Evolutionary conservation across 2,329 filamentous ascomycete species (phyloP), one percentile per base, ranked within the genome.

Genomic region (Tolypocladium sp.): DNA sequence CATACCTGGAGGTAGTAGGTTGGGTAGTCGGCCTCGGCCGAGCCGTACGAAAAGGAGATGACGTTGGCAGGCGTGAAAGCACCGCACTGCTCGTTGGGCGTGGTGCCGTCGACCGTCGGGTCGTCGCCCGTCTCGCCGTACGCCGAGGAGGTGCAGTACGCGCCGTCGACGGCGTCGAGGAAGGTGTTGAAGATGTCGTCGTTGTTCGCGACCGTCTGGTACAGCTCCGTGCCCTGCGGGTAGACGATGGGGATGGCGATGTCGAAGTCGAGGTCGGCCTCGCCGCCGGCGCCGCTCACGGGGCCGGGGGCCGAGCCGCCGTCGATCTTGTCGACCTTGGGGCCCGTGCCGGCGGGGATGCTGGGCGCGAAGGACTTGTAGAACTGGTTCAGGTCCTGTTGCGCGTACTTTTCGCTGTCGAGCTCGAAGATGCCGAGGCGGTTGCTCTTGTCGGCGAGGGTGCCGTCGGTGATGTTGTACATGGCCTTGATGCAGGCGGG

Each of bases 221-320:
- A 82, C 27, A 83, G 67, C 37, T 77, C 77, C 30, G 79, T 74
- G 12, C 73, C 71, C 63, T 84, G 80, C 1, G 81, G 82, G 60
- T 76, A 78, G 41, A 82, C 75, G 42, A 84, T 70, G 9, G 79
- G 69, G 69, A 81, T 82, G 57, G 79, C 63, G 62, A 83, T 80
- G 61, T 83, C 71, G 3, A 85, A 73, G 63, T 85, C 82, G 15
- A 85, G 74, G 44, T 79, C 70, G 1, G 79, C 79, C 70, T 85
- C 82, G 52, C 76, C 76, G 27, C 68, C 69, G 17, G 67, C 67
- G 9, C 61, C 35, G 15, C 61, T 62, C 17, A 61, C 62, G 2
- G 64, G 68, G 27, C 70, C 77, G 58, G 80, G 78, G 15, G 78
- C 72, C 15, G 70, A 70, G 7, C 73, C 78, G 44, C 77, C 77